Evolutionary conservation across 1,284 basidiomycete species (phyloP).

Genomic region (Tylopilus sp.): DNA sequence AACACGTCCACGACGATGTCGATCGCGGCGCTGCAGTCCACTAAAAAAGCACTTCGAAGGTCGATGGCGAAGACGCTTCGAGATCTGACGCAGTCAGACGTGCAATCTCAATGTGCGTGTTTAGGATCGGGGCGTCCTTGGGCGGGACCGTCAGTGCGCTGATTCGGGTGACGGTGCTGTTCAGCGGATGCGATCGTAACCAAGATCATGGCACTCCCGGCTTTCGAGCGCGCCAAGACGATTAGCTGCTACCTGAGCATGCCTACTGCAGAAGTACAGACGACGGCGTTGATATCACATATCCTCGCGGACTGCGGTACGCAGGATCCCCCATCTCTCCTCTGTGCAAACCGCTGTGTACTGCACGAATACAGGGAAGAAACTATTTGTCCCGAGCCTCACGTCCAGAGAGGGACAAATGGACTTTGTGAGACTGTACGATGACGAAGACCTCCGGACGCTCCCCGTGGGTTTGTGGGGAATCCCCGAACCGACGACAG

Average conservation of each 20-base stretch:
- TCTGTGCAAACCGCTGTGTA: not conserved
- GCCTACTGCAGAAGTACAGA: conserved; percentile 67
- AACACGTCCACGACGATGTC: conserved; percentile 22
- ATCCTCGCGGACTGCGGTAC: conserved; percentile 28
- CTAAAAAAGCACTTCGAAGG: conserved; percentile 57
- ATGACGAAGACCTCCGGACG: conserved; percentile 51
- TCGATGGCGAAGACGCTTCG: conserved; percentile 43
- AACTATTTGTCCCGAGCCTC: conserved; percentile 68
- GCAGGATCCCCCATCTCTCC: conserved; percentile 1
- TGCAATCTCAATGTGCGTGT: conserved; percentile 57
- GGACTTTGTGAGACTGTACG: conserved; percentile 63
- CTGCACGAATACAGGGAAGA: conserved; percentile 47
- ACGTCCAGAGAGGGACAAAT: conserved; percentile 47
- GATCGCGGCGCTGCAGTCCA: conserved; percentile 26
- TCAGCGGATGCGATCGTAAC: conserved; percentile 53
- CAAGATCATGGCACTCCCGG: conserved; percentile 46
- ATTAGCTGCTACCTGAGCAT: conserved; percentile 77
- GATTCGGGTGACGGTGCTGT: not conserved
- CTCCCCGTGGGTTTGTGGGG: conserved; percentile 66
- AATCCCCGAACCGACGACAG: conserved; percentile 61
- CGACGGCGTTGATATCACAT: conserved; percentile 38
- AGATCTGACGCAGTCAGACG: conserved; percentile 39
- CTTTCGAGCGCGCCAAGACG: conserved; percentile 46
- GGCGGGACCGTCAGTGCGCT: conserved; percentile 6
- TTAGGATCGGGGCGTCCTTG: not conserved